Base-by-base conservation (phyloP, 495 filamentous ascomycete species). In the Chaetomium cochliodes region DNA sequence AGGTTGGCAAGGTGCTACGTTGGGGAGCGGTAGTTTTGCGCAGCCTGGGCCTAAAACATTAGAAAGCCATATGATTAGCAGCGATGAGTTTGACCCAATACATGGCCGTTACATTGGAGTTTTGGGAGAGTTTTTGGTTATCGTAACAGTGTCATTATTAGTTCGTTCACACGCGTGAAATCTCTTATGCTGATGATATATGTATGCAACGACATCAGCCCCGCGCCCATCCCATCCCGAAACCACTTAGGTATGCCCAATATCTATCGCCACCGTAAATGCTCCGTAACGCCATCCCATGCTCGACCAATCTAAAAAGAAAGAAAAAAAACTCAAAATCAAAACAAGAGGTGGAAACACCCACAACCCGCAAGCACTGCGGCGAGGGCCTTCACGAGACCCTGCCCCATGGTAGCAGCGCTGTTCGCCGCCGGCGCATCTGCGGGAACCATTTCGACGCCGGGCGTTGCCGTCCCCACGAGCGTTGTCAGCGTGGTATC, bases 1-100 rank as follows among this genome's bases (percentile, higher is more conserved):
- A 33, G 51, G 51, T 1, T 60, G 5, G 39, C 33, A n/a, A 16
- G 46, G 22, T 6, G 12, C 16, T 44, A 23, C 16, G 49, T 44
- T 56, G 30, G 8, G 55, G 55, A 15, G 53, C 22, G 59, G 7
- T 9, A 20, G 23, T 47, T 47, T 33, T 47, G 51, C 57, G 41
- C 11, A 1, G 37, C 39, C 37, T 51, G 25, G n/a, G 41, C 25
- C 58, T 8, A 46, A 39, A 53, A 41, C 53, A 58, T 52, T 28
- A 62, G 30, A 62, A 62, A 67, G 53, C 33, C 30, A 51, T 23
- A 44, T 54, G 25, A 41, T 39, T 16, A 15, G 30, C 26, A 59
- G 63, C 60, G 65, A 63, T 63, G 65, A 55, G 60, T 63, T 60
- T 49, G 41, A 55, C 42, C 18, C 47, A 58, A 63, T 60, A 28